Evolutionary conservation across 1,139 yeast genomes (phyloP).

Genomic region (Geotrichum siamense): DNA sequence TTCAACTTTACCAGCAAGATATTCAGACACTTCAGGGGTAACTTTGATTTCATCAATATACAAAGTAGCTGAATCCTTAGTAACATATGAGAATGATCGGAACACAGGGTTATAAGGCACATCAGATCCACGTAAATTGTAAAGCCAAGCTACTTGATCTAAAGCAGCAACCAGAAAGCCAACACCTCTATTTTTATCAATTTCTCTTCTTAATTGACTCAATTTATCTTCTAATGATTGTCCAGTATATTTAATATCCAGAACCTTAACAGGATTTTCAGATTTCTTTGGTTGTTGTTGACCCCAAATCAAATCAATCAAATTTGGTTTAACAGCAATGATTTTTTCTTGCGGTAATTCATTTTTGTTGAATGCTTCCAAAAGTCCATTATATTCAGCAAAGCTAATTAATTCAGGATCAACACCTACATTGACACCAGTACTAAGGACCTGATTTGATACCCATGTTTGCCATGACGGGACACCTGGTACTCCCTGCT

Average conservation of each 20-base stretch:
- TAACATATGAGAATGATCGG: slow-evolving; percentile 65
- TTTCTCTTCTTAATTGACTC: slow-evolving; percentile 39
- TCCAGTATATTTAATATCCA: slow-evolving; percentile 39
- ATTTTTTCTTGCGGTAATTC: slow-evolving; percentile 46
- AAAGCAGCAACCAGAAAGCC: slow-evolving; percentile 60
- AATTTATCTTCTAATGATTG: slow-evolving; percentile 40
- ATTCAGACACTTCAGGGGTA: slow-evolving; percentile 36
- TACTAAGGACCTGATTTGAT: slow-evolving; percentile 32
- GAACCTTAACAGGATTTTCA: slow-evolving; percentile 28
- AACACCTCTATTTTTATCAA: slow-evolving; percentile 39
- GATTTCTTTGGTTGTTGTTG: slow-evolving; percentile 37
- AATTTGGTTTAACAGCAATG: slow-evolving; percentile 58
- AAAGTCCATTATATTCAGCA: slow-evolving; percentile 37
- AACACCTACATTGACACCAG: slow-evolving; percentile 42
- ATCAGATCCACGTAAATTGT: slow-evolving; percentile 80
- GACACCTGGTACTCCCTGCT: slow-evolving; percentile 67
- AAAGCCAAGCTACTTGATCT: slow-evolving; percentile 91
- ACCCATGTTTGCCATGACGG: slow-evolving; percentile 91
- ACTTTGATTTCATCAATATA: slow-evolving; percentile 70
- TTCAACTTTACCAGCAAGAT: slow-evolving; percentile 28
- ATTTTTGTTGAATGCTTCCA: slow-evolving; percentile 29
- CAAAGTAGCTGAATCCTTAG: slow-evolving; percentile 51
- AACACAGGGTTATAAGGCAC: slow-evolving; percentile 90
- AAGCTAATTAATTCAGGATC: slow-evolving; percentile 68
- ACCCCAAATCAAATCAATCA: slow-evolving; percentile 73